These are phyloP conservation scores for Metschnikowia picachoensis DNA, from an alignment of 805 yeast genomes.

Conservation along the genomic window DNA sequence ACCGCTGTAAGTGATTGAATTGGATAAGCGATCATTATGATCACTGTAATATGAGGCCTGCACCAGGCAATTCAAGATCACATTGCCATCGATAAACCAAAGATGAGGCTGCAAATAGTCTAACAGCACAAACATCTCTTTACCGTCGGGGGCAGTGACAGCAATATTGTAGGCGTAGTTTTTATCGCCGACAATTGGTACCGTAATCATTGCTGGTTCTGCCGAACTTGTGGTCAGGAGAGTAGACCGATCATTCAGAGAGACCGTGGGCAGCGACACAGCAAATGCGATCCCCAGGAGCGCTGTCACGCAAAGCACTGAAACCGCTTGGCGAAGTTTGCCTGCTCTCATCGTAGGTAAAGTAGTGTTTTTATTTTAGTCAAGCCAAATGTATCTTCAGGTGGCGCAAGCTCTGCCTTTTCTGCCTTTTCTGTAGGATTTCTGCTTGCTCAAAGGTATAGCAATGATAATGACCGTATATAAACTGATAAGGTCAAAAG, in stretches of 20 bases:
- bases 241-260: not conserved
- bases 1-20: constrained; percentile 16
- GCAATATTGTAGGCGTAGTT: constrained; percentile 19
- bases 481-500: no score
- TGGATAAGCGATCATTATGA: constrained; percentile 6
- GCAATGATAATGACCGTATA: no score
- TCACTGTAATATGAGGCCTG: constrained; percentile 8
- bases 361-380: no score
- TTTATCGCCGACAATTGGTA: constrained; percentile 14
- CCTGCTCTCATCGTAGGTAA: no score
- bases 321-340: no score
- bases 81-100: constrained; percentile 33
- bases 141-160: constrained; percentile 12
- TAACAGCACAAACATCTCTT: constrained; percentile 21
- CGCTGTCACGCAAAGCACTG: no score
- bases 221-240: not conserved
- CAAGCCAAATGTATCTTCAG: no score
- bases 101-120: constrained; percentile 37
- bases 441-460: no score
- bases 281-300: no score
- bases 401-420: no score
- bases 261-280: no score
- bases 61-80: constrained; percentile 23
- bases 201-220: constrained; percentile 4
- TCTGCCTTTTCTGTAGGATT: no score